phyloP scores from a whole-genome alignment of 768 basidiomycete species.

The Rhodotorula sphaerocarpa region DNA sequence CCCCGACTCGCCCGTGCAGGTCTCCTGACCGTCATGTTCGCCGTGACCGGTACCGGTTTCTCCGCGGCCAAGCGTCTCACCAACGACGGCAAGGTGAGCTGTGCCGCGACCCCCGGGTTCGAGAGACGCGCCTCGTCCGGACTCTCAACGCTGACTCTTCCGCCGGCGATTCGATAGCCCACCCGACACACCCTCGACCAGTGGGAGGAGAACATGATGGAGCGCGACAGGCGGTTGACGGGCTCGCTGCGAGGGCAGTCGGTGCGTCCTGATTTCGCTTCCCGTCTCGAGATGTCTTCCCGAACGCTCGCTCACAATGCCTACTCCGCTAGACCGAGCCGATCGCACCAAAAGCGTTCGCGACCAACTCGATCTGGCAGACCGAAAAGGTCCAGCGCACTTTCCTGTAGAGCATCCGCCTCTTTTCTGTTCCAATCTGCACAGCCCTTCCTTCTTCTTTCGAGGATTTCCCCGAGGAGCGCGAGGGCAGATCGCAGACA shows the following conservation, averaged over 20 bases:
- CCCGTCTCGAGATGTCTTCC: background rate
- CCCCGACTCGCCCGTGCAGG: slow-evolving; percentile 9
- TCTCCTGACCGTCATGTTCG: slow-evolving; percentile 51
- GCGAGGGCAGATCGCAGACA: too few species aligned
- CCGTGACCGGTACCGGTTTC: slow-evolving; percentile 76
- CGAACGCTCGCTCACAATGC: background rate
- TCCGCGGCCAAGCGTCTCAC: slow-evolving; percentile 68
- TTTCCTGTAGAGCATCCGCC: slow-evolving; percentile 17
- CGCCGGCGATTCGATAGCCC: slow-evolving; percentile 56
- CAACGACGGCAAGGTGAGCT: slow-evolving; percentile 78
- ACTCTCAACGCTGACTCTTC: slow-evolving; percentile 4
- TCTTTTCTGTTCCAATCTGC: too few species aligned
- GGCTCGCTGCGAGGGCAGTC: slow-evolving; percentile 77
- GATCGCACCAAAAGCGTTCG: slow-evolving; percentile 56
- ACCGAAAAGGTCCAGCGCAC: slow-evolving; percentile 50
- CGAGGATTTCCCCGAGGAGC: too few species aligned
- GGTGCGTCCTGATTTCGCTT: slow-evolving; percentile 50
- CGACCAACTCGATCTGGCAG: slow-evolving; percentile 66
- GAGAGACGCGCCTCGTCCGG: too few species aligned
- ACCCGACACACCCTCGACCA: slow-evolving; percentile 73
- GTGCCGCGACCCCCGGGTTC: too few species aligned
- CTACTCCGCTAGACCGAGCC: slow-evolving; percentile 53
- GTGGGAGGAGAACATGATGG: slow-evolving; percentile 97
- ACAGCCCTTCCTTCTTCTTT: too few species aligned
- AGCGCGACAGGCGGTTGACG: slow-evolving; percentile 75